Conservation (phyloP, 352 stramenopile genomes). For the Globisporangium irregulare region DNA sequence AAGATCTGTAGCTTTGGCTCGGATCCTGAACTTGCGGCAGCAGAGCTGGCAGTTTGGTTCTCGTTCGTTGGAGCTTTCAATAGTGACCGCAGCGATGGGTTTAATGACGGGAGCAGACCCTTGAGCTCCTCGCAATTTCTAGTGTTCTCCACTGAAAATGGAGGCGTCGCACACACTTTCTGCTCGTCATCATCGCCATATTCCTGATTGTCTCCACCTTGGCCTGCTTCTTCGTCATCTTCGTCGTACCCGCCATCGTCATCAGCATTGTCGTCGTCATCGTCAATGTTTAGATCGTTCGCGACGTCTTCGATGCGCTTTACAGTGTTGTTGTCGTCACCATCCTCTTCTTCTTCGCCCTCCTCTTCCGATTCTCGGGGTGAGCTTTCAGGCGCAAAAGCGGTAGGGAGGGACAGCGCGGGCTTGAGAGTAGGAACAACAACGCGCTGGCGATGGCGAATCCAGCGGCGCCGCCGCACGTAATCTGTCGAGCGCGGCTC, state of each 20-base stretch:
- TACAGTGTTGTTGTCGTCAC: conserved; percentile 3
- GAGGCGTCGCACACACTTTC: neutral
- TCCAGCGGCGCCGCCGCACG: conserved; percentile 62
- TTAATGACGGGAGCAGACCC: conserved; percentile 7
- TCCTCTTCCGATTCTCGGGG: neutral
- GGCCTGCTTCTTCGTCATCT: conserved; percentile 20
- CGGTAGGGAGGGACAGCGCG: neutral
- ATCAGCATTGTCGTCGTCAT: conserved; percentile 25
- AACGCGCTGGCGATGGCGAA: conserved; percentile 49
- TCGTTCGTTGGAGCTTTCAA: neutral
- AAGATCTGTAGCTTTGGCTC: conserved; percentile 25
- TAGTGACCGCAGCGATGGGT: conserved; percentile 9
- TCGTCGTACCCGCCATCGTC: conserved; percentile 29
- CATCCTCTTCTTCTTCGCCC: conserved; percentile 3
- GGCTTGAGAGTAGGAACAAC: neutral
- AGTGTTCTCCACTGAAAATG: conserved; percentile 9
- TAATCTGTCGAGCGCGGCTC: conserved; percentile 62
- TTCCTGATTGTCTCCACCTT: conserved; percentile 5
- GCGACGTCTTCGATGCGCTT: conserved; percentile 3
- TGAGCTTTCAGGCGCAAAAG: neutral
- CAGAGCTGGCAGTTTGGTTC: neutral
- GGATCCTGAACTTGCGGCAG: neutral
- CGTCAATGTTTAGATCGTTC: conserved; percentile 23
- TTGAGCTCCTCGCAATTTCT: conserved; percentile 7
- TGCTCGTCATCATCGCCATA: conserved; percentile 2